Conservation (phyloP, 257 asterid species). For the Ajuga chamaepitys region DNA sequence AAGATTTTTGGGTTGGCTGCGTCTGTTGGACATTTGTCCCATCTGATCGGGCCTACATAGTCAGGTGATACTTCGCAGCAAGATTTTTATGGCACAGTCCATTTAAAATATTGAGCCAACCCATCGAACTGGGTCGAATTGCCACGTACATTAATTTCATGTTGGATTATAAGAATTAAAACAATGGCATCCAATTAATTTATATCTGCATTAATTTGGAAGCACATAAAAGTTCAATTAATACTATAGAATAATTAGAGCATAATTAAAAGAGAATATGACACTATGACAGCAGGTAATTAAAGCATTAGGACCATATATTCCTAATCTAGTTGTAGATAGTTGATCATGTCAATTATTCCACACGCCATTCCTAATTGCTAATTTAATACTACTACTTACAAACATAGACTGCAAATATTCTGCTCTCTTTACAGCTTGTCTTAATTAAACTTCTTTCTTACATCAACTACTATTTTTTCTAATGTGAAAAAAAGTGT, state of each 20-base stretch:
- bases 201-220: neutral
- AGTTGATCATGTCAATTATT: neutral
- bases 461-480: neutral
- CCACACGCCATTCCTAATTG: conserved; percentile 17
- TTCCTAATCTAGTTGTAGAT: conserved; percentile 7
- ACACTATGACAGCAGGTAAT: too few species aligned
- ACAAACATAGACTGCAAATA: conserved; percentile 7
- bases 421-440: conserved; percentile 24
- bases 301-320: neutral
- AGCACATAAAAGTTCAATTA: neutral
- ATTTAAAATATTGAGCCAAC: too few species aligned
- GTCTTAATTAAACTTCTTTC: conserved; percentile 16
- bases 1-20: too few species aligned
- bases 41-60: too few species aligned
- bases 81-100: too few species aligned
- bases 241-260: neutral
- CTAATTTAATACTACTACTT: conserved; percentile 10
- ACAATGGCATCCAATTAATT: neutral
- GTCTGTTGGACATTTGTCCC: too few species aligned
- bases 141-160: too few species aligned
- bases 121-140: too few species aligned
- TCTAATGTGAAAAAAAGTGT: neutral
- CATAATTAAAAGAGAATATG: too few species aligned
- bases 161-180: neutral
- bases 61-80: too few species aligned